Base-by-base conservation (phyloP, 2,329 filamentous ascomycete genomes). In the Aspergillus caelatus region DNA sequence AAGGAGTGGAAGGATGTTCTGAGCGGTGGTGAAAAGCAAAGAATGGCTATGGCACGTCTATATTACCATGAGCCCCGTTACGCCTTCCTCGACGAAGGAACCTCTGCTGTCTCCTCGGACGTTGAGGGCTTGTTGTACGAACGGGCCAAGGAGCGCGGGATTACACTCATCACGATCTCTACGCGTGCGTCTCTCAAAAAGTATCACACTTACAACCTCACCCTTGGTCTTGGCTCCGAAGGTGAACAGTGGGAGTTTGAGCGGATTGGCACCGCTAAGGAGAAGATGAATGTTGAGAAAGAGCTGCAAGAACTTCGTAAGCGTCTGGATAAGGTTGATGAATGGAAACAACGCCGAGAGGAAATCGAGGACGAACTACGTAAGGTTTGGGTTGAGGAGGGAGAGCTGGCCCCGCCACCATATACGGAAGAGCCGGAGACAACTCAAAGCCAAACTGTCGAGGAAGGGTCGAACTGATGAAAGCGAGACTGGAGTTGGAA, bases 1-100 rank as follows among this genome's bases (percentile, higher is more conserved):
- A 98, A 99, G 79, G 94, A 97, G 75, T 99, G 95, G 95, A 97
- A 98, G 80, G 94, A 98, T 70, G 93, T 99, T 5, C 84, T 99
- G n/a, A 94, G 91, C 68, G 95, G 95, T 45, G 95, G 95, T 14
- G 95, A 99, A 84, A 99, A 99, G 82, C 95, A 99, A 81, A 85
- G 95, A 26, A 92, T 99, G 86, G 93, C 88, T 0, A 93, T 99
- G 71, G 94, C 96, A 4, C 84, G 95, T 52, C 78, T 99, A 57
- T 82, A 98, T 46, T 99, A 99, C 74, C 95, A 99, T 74, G 94
- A 98, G 80, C 95, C 95, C 19, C 85, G 91, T 64, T 99, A 96
- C 75, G 95, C 93, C 2, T 93, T 99, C 72, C 88, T 99, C 62
- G 95, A 99, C 67, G 95, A 99, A 78, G 94, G 93, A 9, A 99